phyloP scores from a whole-genome alignment of 2,329 filamentous ascomycete species.

The Pyricularia grisea region DNA sequence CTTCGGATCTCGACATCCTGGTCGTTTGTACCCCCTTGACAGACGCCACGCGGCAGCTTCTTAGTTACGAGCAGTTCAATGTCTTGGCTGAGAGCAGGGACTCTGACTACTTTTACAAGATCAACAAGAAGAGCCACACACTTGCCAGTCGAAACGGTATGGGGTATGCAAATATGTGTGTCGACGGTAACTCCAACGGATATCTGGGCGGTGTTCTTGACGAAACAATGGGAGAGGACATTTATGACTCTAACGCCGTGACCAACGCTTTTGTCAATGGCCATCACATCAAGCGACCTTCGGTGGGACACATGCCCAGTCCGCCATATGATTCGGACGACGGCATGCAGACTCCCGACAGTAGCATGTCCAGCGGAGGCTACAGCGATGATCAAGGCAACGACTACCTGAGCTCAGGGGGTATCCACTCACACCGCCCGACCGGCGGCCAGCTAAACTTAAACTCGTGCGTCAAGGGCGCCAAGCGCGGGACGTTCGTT shows the following conservation, averaged over 20 bases:
- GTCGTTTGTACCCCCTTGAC: constrained; percentile 44
- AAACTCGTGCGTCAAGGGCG: background rate
- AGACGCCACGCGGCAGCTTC: constrained; percentile 32
- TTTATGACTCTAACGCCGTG: background rate
- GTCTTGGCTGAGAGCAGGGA: constrained; percentile 26
- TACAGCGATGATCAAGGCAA: background rate
- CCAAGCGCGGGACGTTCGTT: constrained; percentile 39
- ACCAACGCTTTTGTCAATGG: background rate
- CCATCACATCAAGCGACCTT: background rate
- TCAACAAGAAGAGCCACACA: background rate
- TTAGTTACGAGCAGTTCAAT: constrained; percentile 41
- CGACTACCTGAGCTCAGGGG: background rate
- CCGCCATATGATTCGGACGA: background rate
- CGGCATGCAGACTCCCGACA: background rate
- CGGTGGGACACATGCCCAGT: background rate
- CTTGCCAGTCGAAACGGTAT: background rate
- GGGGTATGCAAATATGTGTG: background rate
- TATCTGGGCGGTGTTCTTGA: background rate
- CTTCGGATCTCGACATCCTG: constrained; percentile 40
- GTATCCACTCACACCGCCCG: background rate
- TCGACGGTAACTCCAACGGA: background rate
- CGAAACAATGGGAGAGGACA: background rate
- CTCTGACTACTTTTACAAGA: background rate
- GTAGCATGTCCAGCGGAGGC: background rate
- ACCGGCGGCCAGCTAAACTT: background rate